Conservation (phyloP, 768 basidiomycete genomes). For the Agaricus sinodeliciosus region DNA sequence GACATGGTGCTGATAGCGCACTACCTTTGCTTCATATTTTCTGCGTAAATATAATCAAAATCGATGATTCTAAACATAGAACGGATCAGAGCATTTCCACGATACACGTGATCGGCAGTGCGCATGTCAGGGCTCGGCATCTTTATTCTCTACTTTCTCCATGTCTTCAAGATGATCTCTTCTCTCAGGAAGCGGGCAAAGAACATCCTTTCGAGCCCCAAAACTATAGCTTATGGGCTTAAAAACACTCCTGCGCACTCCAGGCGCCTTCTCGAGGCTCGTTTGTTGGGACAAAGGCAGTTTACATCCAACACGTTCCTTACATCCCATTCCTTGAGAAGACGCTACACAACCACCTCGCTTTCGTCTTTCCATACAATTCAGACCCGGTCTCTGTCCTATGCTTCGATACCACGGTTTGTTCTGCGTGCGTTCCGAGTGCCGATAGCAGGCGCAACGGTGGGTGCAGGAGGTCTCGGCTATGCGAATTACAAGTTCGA, state of each 20-base stretch:
- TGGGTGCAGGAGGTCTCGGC: constrained; percentile 86
- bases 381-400: constrained; percentile 74
- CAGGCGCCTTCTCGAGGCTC: constrained; percentile 23
- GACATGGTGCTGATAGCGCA: constrained; percentile 16
- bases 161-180: constrained; percentile 32
- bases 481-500: constrained; percentile 98
- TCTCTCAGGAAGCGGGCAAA: constrained; percentile 33
- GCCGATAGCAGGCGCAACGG: constrained; percentile 81
- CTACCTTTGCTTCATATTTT: not conserved
- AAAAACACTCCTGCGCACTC: constrained; percentile 23
- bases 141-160: not conserved
- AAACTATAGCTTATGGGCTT: constrained; percentile 48
- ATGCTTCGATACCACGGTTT: constrained; percentile 84
- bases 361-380: constrained; percentile 50
- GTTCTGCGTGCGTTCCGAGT: constrained; percentile 83
- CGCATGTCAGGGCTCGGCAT: not conserved
- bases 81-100: not conserved
- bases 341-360: constrained; percentile 37
- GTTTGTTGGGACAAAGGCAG: constrained; percentile 47
- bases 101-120: constrained; percentile 5
- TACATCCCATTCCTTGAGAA: constrained; percentile 46
- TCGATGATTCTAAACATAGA: too few species aligned
- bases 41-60: too few species aligned
- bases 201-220: constrained; percentile 27
- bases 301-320: constrained; percentile 42